A percentile compares a stretch with the other conserved stretches of the same genome.
phyloP scores from a whole-genome alignment of 202 grass and related monocot genomes.

The Dendrocalamus latiflorus region DNA sequence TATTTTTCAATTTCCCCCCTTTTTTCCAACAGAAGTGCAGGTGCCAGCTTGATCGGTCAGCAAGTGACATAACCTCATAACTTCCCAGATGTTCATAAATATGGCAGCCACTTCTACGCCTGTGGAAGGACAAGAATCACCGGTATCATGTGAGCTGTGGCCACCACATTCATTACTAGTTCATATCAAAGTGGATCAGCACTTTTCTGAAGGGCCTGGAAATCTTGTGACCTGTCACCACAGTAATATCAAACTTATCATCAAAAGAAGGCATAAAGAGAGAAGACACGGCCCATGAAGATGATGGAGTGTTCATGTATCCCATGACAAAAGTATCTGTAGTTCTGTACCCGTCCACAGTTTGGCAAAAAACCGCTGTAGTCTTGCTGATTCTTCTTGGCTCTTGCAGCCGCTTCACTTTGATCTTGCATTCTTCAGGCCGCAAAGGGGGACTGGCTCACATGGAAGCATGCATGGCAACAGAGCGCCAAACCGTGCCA shows the following conservation, averaged over 20 bases:
- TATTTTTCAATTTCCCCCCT: background rate
- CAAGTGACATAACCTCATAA: conserved; percentile 5
- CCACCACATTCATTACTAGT: conserved; percentile 5
- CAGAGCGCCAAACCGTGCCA: background rate
- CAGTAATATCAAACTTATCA: conserved; percentile 5
- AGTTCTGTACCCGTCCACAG: conserved; percentile 13
- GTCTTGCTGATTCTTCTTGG: background rate
- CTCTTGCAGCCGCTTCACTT: background rate
- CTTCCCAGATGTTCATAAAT: background rate
- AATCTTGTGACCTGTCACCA: conserved; percentile 32
- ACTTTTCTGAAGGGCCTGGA: background rate
- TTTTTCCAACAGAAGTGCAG: background rate
- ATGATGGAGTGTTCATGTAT: conserved; percentile 7
- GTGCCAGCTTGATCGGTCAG: background rate
- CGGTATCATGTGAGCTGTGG: conserved; percentile 23
- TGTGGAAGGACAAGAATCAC: conserved; percentile 24
- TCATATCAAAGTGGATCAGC: background rate
- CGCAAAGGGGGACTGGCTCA: background rate
- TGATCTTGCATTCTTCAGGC: background rate
- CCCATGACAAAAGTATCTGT: background rate
- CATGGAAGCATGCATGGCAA: conserved; percentile 5
- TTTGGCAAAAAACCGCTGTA: conserved; percentile 21
- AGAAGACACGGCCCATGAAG: background rate
- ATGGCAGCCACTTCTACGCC: background rate
- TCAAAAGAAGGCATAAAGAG: conserved; percentile 11